Conservation (phyloP, 306 rosid species). For the Canavalia ensiformis region DNA sequence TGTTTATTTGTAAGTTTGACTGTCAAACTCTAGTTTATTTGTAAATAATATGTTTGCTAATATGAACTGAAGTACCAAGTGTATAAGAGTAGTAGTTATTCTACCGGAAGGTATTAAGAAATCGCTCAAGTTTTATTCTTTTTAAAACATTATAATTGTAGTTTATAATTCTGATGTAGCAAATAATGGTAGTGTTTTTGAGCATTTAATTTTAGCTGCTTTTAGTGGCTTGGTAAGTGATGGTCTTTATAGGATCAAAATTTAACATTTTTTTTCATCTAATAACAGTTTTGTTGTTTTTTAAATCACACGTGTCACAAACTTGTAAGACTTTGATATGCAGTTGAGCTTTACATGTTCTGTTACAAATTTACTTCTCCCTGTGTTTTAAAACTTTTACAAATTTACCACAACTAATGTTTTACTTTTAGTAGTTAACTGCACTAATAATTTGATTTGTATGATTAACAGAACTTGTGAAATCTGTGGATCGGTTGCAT, state of each 20-base stretch:
- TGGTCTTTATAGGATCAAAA: not conserved
- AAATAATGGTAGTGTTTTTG: not conserved
- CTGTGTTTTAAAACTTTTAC: slow-evolving; percentile 5
- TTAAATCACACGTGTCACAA: not conserved
- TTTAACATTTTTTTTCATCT: not conserved
- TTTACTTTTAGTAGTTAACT: slow-evolving; percentile 2
- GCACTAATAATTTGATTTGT: slow-evolving; percentile 31
- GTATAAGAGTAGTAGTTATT: not conserved
- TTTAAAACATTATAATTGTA: not conserved
- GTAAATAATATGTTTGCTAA: not conserved
- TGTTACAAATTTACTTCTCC: slow-evolving; percentile 1
- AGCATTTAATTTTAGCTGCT: not conserved
- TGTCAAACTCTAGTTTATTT: not conserved
- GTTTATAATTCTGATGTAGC: not conserved
- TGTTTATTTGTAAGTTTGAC: not conserved
- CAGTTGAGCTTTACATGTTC: not conserved
- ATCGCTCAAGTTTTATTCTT: not conserved
- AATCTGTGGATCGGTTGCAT: slow-evolving; percentile 86
- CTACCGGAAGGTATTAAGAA: not conserved
- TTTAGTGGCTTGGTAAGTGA: not conserved
- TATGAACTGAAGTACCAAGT: not conserved
- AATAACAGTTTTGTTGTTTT: not conserved
- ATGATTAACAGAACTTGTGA: slow-evolving; percentile 79
- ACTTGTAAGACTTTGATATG: not conserved
- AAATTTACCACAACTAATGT: not conserved